phyloP scores from a whole-genome alignment of 805 yeast species.

The Yarrowia alimentaria region DNA sequence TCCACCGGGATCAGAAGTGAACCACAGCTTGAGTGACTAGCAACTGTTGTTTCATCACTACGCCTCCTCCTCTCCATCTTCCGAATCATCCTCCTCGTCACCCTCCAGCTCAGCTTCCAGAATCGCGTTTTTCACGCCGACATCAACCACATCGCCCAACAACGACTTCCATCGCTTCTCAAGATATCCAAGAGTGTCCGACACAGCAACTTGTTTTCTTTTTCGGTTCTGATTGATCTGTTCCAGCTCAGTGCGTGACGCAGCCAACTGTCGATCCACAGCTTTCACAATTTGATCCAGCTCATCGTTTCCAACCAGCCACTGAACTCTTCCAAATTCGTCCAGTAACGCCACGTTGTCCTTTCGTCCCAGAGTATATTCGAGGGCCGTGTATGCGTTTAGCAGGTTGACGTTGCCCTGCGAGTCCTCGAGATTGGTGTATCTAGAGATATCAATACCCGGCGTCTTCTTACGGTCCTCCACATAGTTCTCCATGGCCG shows the following conservation, averaged over 20 bases:
- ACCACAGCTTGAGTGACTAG: no score
- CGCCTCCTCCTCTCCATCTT: not conserved
- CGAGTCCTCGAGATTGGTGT: constrained; percentile 33
- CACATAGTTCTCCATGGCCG: constrained; percentile 25
- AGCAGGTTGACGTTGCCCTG: constrained; percentile 30
- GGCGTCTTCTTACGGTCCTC: constrained; percentile 5
- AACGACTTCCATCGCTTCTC: constrained; percentile 25
- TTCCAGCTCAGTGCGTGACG: not conserved
- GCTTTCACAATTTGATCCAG: constrained; percentile 33
- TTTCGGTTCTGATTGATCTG: constrained; percentile 1
- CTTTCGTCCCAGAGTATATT: constrained; percentile 34
- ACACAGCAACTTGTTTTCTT: constrained; percentile 4
- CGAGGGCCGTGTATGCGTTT: constrained; percentile 35
- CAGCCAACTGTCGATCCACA: constrained; percentile 32
- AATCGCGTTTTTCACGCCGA: constrained; percentile 10
- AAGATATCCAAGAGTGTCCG: constrained; percentile 12
- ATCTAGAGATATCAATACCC: constrained; percentile 36
- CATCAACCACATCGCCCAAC: constrained; percentile 15
- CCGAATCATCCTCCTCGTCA: not conserved
- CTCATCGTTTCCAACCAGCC: constrained; percentile 38
- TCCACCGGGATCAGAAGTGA: no score
- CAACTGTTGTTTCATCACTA: not conserved
- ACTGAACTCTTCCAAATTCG: constrained; percentile 37
- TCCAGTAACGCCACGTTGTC: constrained; percentile 36
- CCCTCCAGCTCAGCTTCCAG: constrained; percentile 14